Conservation (phyloP, 106 monocot genomes). For the Alisma plantagoaquatica region DNA sequence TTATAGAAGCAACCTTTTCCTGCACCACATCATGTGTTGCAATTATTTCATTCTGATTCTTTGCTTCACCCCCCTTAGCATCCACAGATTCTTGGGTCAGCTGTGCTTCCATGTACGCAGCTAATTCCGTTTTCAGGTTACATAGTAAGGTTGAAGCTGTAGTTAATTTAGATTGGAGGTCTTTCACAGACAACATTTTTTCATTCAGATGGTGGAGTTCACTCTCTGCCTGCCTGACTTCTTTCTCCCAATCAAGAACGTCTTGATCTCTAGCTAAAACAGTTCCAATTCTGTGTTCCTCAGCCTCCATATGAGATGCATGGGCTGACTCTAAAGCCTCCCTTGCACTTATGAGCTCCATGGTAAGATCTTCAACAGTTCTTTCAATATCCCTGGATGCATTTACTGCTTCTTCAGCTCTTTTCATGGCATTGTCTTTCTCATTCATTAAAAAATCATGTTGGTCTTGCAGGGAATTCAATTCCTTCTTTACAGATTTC, state of each 20-base stretch:
- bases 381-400: constrained; percentile 29
- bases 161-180: constrained; percentile 31
- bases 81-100: constrained; percentile 10
- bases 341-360: constrained; percentile 30
- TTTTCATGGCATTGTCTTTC: constrained; percentile 19
- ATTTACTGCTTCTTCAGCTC: constrained; percentile 27
- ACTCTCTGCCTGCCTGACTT: constrained; percentile 24
- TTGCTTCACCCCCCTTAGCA: not conserved
- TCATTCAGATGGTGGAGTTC: constrained; percentile 18
- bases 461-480: constrained; percentile 15
- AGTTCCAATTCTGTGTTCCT: constrained; percentile 30
- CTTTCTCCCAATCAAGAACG: constrained; percentile 13
- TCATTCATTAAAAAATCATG: constrained; percentile 18
- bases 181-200: constrained; percentile 14
- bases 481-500: constrained; percentile 22
- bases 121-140: constrained; percentile 27
- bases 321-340: constrained; percentile 32
- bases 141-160: constrained; percentile 18
- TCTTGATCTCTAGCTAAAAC: constrained; percentile 27
- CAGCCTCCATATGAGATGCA: constrained; percentile 29
- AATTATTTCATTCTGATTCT: constrained; percentile 10
- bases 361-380: constrained; percentile 23
- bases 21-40: constrained; percentile 3
- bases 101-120: constrained; percentile 25
- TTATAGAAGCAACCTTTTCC: constrained; percentile 8